These are phyloP conservation scores for Funneliformis geosporum DNA, from an alignment of 192 early-diverging fungal species.

Conservation along the genomic window DNA sequence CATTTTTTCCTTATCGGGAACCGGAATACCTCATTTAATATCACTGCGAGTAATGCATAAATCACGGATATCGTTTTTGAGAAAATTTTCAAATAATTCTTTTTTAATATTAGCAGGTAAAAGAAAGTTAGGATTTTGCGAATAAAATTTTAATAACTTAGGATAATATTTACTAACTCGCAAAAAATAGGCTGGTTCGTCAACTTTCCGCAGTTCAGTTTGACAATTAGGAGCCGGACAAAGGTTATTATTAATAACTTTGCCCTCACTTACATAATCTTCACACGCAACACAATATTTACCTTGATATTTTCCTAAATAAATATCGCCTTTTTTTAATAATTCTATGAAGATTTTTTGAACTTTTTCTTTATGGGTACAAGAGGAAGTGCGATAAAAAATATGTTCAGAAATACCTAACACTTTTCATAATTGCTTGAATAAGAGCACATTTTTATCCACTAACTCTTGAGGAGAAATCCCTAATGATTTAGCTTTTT, in stretches of 20 bases:
- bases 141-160: background rate
- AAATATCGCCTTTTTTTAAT: slow-evolving; percentile 7
- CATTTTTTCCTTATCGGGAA: background rate
- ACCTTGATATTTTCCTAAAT: slow-evolving; percentile 12
- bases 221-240: background rate
- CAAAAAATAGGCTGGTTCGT: slow-evolving; percentile 9
- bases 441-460: background rate
- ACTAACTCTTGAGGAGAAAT: background rate
- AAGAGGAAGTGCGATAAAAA: slow-evolving; percentile 17
- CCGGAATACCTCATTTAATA: background rate
- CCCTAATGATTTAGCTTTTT: background rate
- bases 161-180: background rate
- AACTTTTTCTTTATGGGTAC: background rate
- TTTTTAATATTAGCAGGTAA: background rate
- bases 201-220: background rate
- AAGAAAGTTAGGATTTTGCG: slow-evolving; percentile 2
- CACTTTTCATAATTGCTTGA: background rate
- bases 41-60: slow-evolving; percentile 3
- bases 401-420: slow-evolving; percentile 5
- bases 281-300: slow-evolving; percentile 1
- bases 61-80: background rate
- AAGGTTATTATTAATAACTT: background rate
- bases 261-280: background rate
- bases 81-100: background rate
- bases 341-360: slow-evolving; percentile 15